Percentiles rank a stretch among this genome's conserved stretches.
phyloP scores from a whole-genome alignment of 2,329 filamentous ascomycete genomes.

The Trichoderma arundinaceum region DNA sequence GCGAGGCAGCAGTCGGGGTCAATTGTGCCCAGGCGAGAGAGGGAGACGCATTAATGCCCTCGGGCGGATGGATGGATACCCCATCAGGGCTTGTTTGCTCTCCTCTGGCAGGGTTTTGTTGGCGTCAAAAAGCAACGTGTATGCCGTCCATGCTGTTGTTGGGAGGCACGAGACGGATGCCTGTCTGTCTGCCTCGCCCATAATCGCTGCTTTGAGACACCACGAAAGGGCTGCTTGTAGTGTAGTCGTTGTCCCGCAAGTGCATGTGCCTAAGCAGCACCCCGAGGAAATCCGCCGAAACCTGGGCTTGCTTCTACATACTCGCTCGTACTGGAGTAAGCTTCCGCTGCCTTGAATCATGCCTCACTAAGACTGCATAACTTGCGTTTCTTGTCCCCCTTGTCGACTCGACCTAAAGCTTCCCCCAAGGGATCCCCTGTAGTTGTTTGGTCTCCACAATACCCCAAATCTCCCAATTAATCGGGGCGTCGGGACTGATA shows the following conservation, averaged over 20 bases:
- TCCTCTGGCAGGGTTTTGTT: not conserved
- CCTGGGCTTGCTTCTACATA: not conserved
- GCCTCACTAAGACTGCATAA: not conserved
- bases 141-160: not conserved
- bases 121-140: not conserved
- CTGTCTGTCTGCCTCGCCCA: constrained; percentile 5
- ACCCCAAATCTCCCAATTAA: constrained; percentile 30
- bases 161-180: constrained; percentile 18
- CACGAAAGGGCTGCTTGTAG: not conserved
- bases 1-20: not conserved
- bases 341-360: constrained; percentile 8
- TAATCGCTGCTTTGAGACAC: not conserved
- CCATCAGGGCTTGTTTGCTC: constrained; percentile 4
- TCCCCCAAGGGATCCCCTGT: not conserved
- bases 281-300: not conserved
- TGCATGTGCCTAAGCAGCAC: not conserved
- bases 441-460: constrained; percentile 18
- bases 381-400: not conserved
- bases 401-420: not conserved
- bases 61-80: constrained; percentile 21
- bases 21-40: constrained; percentile 5
- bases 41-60: constrained; percentile 28
- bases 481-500: constrained; percentile 21
- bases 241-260: not conserved
- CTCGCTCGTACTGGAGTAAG: constrained; percentile 13